Base-by-base conservation (phyloP, 495 filamentous ascomycete genomes). In the Daldinia concentrica region DNA sequence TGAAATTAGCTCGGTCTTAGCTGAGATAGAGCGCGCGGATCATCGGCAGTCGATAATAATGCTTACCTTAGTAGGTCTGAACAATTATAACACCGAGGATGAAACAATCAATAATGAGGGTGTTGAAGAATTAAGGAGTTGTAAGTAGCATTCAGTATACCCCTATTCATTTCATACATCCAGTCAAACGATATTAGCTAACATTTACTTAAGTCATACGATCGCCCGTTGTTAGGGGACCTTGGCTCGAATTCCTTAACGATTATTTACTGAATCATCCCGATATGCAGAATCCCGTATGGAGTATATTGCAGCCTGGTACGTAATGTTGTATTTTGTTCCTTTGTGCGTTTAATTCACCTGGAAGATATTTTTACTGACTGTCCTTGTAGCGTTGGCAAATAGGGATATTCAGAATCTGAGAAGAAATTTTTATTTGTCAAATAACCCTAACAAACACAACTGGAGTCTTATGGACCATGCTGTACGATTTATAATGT, bases 381-480 rank as follows among this genome's bases (percentile, higher is more conserved):
- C 50, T 54, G 14, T n/a, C 15, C 7, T 17, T 30, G 9, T 54
- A 54, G 50, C 50, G 17, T n/a, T 54, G 27, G 24, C 26, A 30
- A 54, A 30, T 17, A 17, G 11, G 27, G 24, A 30, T 7, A 12
- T 54, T 17, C 24, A 29, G 26, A 54, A 4, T 3, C 1, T 24
- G 19, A 48, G 17, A 48, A 48, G 43, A 22, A 12, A 9, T 0
- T 24, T 4, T 22, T 48, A 48, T 12, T 22, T 22, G 19, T 9
- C 7, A 48, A 6, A 1, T 4, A 4, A 48, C 43, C 17, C 15
- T 30, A 8, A 57, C 9, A 57, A 36, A 9, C 6, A 12, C 4
- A 57, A 1, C 7, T 71, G 69, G 69, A 30, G n/a, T 12, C 51
- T 58, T 8, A 52, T 66, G 17, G 63, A 71, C 14, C 63, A 71